Percentiles rank a stretch among this genome's conserved stretches.
phyloP scores from a whole-genome alignment of 495 filamentous ascomycete genomes.

The Penicillium psychrofluorescens region DNA sequence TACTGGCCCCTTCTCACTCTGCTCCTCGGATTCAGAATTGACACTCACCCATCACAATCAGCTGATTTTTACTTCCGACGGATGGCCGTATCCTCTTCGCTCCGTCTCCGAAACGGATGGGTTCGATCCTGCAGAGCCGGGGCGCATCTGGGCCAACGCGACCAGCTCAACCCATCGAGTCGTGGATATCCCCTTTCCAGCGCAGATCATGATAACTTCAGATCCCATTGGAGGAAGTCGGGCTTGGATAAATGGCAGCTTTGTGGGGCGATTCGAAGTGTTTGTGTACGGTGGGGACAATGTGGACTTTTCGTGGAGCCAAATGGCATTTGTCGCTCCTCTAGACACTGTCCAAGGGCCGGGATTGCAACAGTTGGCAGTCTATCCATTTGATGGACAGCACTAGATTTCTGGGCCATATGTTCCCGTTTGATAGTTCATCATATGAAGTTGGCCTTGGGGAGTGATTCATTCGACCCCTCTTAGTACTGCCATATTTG shows the following conservation, averaged over 20 bases:
- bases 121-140: conserved; percentile 15
- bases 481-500: too few relatives aligned
- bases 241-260: conserved; percentile 37
- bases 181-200: conserved; percentile 8
- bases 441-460: too few relatives aligned
- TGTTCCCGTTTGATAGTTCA: too few relatives aligned
- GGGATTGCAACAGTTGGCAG: conserved; percentile 6
- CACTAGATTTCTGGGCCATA: too few relatives aligned
- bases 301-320: conserved; percentile 43
- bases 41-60: conserved; percentile 17
- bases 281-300: conserved; percentile 49
- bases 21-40: conserved; percentile 28
- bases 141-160: conserved; percentile 25
- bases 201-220: conserved; percentile 25
- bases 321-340: conserved; percentile 52
- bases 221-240: conserved; percentile 35
- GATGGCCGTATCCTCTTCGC: conserved; percentile 45
- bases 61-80: conserved; percentile 38
- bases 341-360: conserved; percentile 24
- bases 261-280: conserved; percentile 46
- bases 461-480: too few relatives aligned
- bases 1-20: conserved; percentile 35
- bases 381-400: neutral
- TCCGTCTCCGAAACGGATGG: conserved; percentile 23
- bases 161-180: conserved; percentile 21